phyloP scores from a whole-genome alignment of 352 stramenopile species.

The Globisporangium perplexum region DNA sequence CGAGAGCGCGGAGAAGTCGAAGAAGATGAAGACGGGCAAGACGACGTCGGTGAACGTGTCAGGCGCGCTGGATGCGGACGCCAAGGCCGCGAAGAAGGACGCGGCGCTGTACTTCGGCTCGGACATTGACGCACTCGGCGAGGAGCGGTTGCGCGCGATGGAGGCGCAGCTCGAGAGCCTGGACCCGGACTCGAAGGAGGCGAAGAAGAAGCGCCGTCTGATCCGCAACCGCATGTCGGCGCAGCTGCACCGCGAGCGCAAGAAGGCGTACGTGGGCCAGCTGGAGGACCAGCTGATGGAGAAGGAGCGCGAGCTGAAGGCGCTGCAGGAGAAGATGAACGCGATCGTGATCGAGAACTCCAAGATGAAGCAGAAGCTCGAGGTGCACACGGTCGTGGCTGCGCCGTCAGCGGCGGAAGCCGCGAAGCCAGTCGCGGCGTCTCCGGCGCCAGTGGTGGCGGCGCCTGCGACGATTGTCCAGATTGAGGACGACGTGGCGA shows the following conservation, averaged over 20 bases:
- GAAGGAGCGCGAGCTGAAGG: constrained; percentile 75
- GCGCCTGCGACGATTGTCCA: constrained; percentile 2
- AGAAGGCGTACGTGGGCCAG: constrained; percentile 86
- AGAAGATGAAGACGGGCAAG: constrained; percentile 78
- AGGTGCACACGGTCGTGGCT: not conserved
- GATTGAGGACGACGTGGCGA: constrained; percentile 27
- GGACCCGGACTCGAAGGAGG: constrained; percentile 84
- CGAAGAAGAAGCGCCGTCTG: constrained; percentile 86
- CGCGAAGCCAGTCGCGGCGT: not conserved
- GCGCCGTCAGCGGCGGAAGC: not conserved
- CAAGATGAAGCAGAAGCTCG: constrained; percentile 55
- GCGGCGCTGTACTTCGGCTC: constrained; percentile 22
- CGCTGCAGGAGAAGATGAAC: constrained; percentile 66
- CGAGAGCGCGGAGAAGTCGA: constrained; percentile 30
- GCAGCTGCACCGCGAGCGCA: constrained; percentile 82
- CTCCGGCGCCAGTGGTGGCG: not conserved
- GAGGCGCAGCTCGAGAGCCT: constrained; percentile 79
- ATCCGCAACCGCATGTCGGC: constrained; percentile 88
- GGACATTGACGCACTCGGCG: constrained; percentile 58
- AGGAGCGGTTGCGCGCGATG: constrained; percentile 79
- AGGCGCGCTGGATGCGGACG: constrained; percentile 2
- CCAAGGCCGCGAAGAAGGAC: constrained; percentile 7
- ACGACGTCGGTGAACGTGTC: constrained; percentile 30
- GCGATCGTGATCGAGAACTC: constrained; percentile 60
- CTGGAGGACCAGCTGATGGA: constrained; percentile 77